Percentiles rank a stretch among this genome's conserved stretches.
These are phyloP conservation scores for Cercospora sp. DNA, from an alignment of 2,329 filamentous ascomycete genomes.

Conservation along the genomic window DNA sequence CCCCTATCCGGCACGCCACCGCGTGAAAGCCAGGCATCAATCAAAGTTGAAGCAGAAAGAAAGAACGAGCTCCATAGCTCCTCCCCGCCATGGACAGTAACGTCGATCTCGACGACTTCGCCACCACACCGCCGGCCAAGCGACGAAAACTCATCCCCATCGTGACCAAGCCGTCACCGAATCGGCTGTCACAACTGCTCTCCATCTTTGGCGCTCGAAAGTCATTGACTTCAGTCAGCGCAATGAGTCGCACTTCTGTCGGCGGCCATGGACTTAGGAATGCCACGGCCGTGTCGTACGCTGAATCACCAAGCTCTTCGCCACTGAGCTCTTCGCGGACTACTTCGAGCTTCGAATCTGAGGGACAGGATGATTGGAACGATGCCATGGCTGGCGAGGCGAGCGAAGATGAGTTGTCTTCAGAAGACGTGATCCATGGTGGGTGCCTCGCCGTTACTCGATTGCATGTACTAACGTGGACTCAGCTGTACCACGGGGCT, in stretches of 20 bases:
- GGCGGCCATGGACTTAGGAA: slow-evolving; percentile 20
- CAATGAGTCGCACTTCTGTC: slow-evolving; percentile 26
- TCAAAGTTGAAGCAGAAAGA: neutral
- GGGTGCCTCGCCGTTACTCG: neutral
- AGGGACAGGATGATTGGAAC: slow-evolving; percentile 6
- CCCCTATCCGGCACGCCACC: neutral
- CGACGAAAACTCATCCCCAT: slow-evolving; percentile 27
- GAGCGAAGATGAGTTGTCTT: slow-evolving; percentile 30
- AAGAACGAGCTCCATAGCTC: neutral
- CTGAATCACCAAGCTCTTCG: slow-evolving; percentile 26
- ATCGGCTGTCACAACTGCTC: slow-evolving; percentile 29
- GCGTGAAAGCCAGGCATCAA: neutral
- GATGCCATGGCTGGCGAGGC: neutral
- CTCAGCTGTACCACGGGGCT: slow-evolving; percentile 19
- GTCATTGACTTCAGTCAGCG: slow-evolving; percentile 31
- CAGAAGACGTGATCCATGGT: slow-evolving; percentile 30
- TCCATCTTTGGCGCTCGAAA: slow-evolving; percentile 32
- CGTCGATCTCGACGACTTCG: neutral
- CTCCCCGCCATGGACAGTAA: neutral
- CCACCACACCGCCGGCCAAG: slow-evolving; percentile 25
- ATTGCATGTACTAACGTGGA: neutral
- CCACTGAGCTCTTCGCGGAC: slow-evolving; percentile 17
- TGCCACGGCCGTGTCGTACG: slow-evolving; percentile 25
- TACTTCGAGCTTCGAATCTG: slow-evolving; percentile 18
- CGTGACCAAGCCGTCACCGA: slow-evolving; percentile 19